phyloP scores from a whole-genome alignment of 108 stramenopile species.

The Bacterosira constricta region DNA sequence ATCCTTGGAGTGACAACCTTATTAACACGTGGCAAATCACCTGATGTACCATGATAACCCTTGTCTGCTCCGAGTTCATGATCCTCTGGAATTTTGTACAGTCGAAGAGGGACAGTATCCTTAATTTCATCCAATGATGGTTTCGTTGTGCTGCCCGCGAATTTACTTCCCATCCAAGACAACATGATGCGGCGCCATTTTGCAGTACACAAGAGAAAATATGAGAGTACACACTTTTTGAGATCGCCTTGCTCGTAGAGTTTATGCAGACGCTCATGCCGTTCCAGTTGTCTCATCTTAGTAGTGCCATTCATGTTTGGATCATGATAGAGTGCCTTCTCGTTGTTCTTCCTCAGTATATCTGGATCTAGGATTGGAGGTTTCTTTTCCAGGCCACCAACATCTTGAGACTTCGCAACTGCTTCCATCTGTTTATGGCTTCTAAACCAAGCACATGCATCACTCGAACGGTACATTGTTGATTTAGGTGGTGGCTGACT shows the following conservation, averaged over 20 bases:
- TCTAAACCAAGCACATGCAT: background rate
- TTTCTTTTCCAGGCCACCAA: background rate
- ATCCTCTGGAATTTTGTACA: slow-evolving; percentile 8
- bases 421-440: too few species aligned
- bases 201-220: background rate
- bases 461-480: too few species aligned
- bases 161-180: slow-evolving; percentile 16
- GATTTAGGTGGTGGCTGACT: too few species aligned
- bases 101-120: background rate
- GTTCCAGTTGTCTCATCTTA: slow-evolving; percentile 11
- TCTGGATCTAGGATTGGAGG: slow-evolving; percentile 1
- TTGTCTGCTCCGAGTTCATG: slow-evolving; percentile 9
- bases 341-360: background rate
- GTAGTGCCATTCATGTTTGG: background rate
- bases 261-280: background rate
- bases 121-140: background rate
- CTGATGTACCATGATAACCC: background rate
- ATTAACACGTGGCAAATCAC: background rate
- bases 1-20: background rate
- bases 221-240: background rate
- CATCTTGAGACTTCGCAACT: background rate
- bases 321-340: background rate
- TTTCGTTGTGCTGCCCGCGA: background rate
- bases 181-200: background rate
- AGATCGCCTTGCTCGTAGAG: background rate